These are phyloP conservation scores for Pythium grandisporangium DNA, from an alignment of 352 stramenopile genomes.

Conservation along the genomic window DNA sequence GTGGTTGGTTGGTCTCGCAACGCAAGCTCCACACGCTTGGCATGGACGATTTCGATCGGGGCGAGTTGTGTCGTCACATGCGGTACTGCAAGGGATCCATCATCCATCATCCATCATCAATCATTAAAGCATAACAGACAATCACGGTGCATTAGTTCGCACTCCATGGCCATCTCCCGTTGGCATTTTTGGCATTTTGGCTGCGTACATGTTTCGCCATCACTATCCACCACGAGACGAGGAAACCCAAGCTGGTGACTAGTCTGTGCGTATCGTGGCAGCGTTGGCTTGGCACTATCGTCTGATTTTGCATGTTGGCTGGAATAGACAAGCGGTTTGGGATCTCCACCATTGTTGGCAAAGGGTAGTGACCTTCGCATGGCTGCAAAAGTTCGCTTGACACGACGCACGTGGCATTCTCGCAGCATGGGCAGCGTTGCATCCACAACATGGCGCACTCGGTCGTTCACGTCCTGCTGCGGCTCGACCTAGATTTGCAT, in stretches of 20 bases:
- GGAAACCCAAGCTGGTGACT: no score
- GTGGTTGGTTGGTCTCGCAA: not conserved
- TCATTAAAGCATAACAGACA: no score
- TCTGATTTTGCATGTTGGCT: not conserved
- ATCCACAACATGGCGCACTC: slow-evolving; percentile 21
- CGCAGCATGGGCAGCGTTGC: slow-evolving; percentile 21
- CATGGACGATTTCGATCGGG: slow-evolving; percentile 10
- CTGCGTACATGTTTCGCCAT: no score
- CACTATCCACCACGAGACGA: no score
- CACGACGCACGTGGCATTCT: slow-evolving; percentile 27
- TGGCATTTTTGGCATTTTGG: no score
- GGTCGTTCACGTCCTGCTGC: slow-evolving; percentile 19
- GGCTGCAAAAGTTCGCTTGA: slow-evolving; percentile 19
- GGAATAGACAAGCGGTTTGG: not conserved
- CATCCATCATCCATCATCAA: no score
- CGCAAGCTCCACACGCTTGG: slow-evolving; percentile 1
- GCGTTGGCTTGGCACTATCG: not conserved
- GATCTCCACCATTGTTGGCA: slow-evolving; percentile 6
- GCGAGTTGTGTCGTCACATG: slow-evolving; percentile 2
- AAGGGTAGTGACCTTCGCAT: slow-evolving; percentile 21
- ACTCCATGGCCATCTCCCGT: no score
- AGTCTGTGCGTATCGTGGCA: no score
- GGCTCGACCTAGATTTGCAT: slow-evolving; percentile 8
- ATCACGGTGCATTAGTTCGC: no score
- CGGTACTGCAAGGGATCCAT: no score